These are phyloP conservation scores for Annulohypoxylon maeteangense DNA, from an alignment of 495 filamentous ascomycete genomes.

Conservation along the genomic window DNA sequence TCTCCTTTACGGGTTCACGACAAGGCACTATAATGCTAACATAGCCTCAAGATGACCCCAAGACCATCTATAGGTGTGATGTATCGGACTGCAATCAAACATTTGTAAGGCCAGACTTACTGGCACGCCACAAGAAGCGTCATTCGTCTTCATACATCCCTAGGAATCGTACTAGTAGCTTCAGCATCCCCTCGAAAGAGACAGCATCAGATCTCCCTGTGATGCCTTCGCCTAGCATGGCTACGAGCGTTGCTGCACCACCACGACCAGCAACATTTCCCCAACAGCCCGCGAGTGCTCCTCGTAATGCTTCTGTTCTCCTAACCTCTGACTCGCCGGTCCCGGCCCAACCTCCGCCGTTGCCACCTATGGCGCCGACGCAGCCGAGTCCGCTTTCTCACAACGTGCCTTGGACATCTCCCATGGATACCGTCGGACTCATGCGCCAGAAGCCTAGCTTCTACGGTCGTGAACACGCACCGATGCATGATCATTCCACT, in stretches of 20 bases:
- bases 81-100: constrained; percentile 86
- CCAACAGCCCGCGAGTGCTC: constrained; percentile 51
- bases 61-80: constrained; percentile 94
- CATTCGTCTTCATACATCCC: constrained; percentile 93
- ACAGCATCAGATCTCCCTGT: constrained; percentile 43
- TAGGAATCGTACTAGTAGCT: constrained; percentile 85
- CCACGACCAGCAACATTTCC: constrained; percentile 49
- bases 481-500: constrained; percentile 49
- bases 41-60: constrained; percentile 83
- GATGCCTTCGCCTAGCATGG: constrained; percentile 44
- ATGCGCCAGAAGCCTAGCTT: constrained; percentile 58
- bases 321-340: constrained; percentile 55
- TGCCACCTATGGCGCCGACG: constrained; percentile 40
- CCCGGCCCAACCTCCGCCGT: constrained; percentile 37
- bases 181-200: constrained; percentile 61
- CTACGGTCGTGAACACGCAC: constrained; percentile 50
- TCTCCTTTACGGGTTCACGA: constrained; percentile 34
- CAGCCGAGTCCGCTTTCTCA: constrained; percentile 40
- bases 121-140: constrained; percentile 88
- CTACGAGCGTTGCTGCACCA: constrained; percentile 46
- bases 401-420: constrained; percentile 46
- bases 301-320: constrained; percentile 60
- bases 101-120: constrained; percentile 94
- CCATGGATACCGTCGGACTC: constrained; percentile 56
- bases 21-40: constrained; percentile 64